Percentiles rank a stretch among this genome's conserved stretches.
Evolutionary conservation across 441 rosid species (phyloP).

Genomic region (Corymbia citriodora): DNA sequence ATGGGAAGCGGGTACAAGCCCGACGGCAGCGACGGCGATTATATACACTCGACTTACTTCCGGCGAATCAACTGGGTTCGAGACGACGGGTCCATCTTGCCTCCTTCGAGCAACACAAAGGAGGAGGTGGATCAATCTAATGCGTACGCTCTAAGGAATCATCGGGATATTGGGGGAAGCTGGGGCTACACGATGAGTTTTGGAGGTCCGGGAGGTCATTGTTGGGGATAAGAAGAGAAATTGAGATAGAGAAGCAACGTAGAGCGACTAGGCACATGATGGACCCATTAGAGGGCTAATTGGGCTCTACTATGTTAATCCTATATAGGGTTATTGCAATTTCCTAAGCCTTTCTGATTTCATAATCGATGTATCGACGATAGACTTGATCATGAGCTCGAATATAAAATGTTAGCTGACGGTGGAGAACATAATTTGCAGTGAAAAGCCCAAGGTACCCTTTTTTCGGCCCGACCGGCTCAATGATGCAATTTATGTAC

Average conservation of each 20-base stretch:
- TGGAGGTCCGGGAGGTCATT: neutral
- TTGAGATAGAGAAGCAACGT: neutral
- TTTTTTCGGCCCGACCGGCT: too few species aligned
- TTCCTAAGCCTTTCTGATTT: neutral
- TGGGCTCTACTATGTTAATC: neutral
- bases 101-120: too few species aligned
- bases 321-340: neutral
- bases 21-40: neutral
- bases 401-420: too few species aligned
- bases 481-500: too few species aligned
- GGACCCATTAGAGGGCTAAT: neutral
- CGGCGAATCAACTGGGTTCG: too few species aligned
- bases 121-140: too few species aligned
- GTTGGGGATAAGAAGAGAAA: neutral
- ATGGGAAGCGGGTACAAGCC: slow-evolving; percentile 2
- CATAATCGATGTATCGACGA: neutral
- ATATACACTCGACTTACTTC: neutral
- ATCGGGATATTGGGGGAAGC: accelerated
- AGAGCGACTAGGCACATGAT: neutral
- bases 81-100: too few species aligned
- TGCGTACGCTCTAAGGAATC: too few species aligned
- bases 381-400: neutral
- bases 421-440: too few species aligned
- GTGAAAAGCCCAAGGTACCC: too few species aligned
- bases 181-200: neutral